Evolutionary conservation across 371 early-diverging fungal species (phyloP), one percentile per base, ranked within the genome.

Genomic region (Batkoa obscura): DNA sequence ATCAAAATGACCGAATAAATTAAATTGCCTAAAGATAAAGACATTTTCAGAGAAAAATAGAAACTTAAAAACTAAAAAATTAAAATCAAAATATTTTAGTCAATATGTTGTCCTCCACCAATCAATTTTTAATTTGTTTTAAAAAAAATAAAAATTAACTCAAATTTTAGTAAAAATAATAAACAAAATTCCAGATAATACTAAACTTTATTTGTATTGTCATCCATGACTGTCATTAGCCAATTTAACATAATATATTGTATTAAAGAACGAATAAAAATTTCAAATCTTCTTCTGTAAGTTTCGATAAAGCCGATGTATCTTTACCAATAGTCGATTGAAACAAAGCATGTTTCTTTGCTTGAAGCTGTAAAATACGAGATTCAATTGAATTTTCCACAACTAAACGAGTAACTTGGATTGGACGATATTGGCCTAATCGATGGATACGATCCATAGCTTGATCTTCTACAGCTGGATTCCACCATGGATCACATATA

Each of bases 331-430:
- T 82, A 2, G 95, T 90, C 13, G 81, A 80, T 55, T 89, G 80
- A 34, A 92, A 89, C 59, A 97, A 69, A 1, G 85, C 88, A 51
- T 83, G 80, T 72, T 97, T 97, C 75, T 93, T 95, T 49, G 88
- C 88, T 65, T 97, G 98, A 34, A 97, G 68, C 58, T 89, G 83
- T 15, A 95, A 65, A 61, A 97, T 95, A 45, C 94, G 79, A 30
- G 81, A 79, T 66, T 98, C 98, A 57, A 98, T 95, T 37, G 88
- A 86, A 70, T 98, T 91, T 60, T 92, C 90, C 55, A 95, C 88
- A 48, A 96, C 86, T 50, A 95, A 60, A 13, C 88, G 71, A 0
- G 90, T 89, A 54, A 91, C 84, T 54, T 80, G 69, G 63, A 94
- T 86, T 2, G 95, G 92, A 31, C 95, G 72, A 60, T 76, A 67